phyloP scores from a whole-genome alignment of 179 eudicot genomes.

The Silene noctiflora region DNA sequence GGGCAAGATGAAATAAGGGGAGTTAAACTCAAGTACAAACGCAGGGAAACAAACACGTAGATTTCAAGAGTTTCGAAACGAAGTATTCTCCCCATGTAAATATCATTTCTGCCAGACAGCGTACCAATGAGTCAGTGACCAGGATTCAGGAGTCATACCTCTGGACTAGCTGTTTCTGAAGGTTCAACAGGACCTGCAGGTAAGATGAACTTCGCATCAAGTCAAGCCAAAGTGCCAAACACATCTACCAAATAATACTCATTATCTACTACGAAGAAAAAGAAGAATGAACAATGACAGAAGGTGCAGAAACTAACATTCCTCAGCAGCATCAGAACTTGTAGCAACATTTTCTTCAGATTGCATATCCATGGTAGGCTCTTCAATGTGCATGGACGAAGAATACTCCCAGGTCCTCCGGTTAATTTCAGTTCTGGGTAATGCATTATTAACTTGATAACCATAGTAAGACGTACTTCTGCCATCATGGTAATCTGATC shows the following conservation, averaged over 20 bases:
- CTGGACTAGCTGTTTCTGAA: conserved; percentile 28
- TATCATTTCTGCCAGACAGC: background rate
- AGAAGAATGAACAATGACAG: background rate
- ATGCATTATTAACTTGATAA: conserved; percentile 25
- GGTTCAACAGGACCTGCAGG: conserved; percentile 40
- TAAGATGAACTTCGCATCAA: background rate
- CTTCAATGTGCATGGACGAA: conserved; percentile 44
- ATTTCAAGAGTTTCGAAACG: no score
- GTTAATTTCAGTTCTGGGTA: conserved; percentile 49
- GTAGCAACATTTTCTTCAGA: conserved; percentile 37
- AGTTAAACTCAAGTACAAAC: background rate
- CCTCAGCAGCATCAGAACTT: no score
- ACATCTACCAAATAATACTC: conserved; percentile 5
- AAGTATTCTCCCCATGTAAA: no score
- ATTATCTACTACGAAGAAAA: background rate
- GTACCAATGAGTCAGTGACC: background rate
- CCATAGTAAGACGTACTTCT: conserved; percentile 55
- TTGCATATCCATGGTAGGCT: conserved; percentile 38
- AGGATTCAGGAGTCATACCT: conserved; percentile 23
- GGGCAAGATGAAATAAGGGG: background rate
- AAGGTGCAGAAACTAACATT: no score
- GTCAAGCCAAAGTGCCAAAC: conserved; percentile 7
- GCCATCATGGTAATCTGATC: conserved; percentile 42
- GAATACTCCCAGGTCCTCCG: conserved; percentile 64
- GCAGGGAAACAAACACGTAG: background rate